Evolutionary conservation across 1,284 basidiomycete species (phyloP), one percentile per base, ranked within the genome.

Genomic region (Ceratobasidium sp.): DNA sequence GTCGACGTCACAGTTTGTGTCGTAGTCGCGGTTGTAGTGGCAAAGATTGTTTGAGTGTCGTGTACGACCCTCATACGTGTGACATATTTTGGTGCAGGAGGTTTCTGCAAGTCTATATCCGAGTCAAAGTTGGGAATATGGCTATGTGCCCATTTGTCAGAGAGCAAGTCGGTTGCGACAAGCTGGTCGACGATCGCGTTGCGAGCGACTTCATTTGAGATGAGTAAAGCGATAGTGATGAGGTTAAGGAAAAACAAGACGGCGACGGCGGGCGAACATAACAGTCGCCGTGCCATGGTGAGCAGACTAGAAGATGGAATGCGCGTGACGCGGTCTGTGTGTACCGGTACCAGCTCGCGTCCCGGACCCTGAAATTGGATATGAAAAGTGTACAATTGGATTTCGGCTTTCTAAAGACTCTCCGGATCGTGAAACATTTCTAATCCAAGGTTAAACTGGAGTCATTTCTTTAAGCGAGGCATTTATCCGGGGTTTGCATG

Each of bases 31-130:
- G 71, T 73, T 17, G 64, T 71, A 29, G 78, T 79, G 17, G 61
- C 68, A 37, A 69, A 65, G 4, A 71, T 44, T 1, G 76, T 78
- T 32, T 57, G 19, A 2, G 61, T 68, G 25, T 51, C 59, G 32
- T 71, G 34, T 29, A 76, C 67, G 25, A 66, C 62, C 5, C 80
- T 81, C 13, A 77, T 74, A 19, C 71, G 71, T 22, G 71, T 74
- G 29, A 74, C 59, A 25, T 74, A 74, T 34, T 74, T 64, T 25
- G 71, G 71, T 51, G 71, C 71, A 51, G 71, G 71, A 6, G 71
- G 71, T 54, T 74, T 74, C 51, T 62, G 59, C 43, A 74, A 22
- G 61, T 74, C 59, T 37, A 54, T 46, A 34, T 74, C 71, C 13
- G 57, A 61, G 29, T 74, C 59, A 22, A 74, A 74, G n/a, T 65